These are phyloP conservation scores for Curvularia spicifera DNA, from an alignment of 2,329 filamentous ascomycete species.

Conservation along the genomic window DNA sequence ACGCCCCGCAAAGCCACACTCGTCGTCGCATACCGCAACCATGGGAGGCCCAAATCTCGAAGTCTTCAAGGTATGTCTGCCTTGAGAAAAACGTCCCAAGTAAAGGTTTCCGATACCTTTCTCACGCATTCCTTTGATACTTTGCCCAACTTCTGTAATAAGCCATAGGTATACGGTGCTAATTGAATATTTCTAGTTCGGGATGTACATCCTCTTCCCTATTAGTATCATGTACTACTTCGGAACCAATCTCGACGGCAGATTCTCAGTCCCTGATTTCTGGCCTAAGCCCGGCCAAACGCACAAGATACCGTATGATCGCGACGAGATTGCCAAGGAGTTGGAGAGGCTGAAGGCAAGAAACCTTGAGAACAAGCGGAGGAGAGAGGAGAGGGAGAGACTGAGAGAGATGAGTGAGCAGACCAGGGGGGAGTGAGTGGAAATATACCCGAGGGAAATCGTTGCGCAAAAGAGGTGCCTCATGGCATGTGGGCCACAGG, in stretches of 20 bases:
- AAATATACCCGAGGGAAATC: not conserved
- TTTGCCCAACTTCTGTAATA: not conserved
- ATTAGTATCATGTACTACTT: constrained; percentile 99
- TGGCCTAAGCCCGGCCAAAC: constrained; percentile 86
- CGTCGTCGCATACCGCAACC: constrained; percentile 34
- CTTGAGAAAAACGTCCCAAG: not conserved
- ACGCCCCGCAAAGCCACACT: constrained; percentile 1
- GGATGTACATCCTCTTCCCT: constrained; percentile 98
- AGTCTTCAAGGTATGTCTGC: constrained; percentile 78
- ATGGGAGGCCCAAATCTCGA: constrained; percentile 90
- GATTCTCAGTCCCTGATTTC: constrained; percentile 85
- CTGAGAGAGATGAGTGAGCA: constrained; percentile 26
- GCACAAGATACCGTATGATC: constrained; percentile 76
- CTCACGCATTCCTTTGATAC: constrained; percentile 8
- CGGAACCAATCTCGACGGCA: constrained; percentile 91
- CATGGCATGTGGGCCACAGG: not conserved
- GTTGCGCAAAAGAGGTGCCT: not conserved
- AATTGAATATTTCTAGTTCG: constrained; percentile 69
- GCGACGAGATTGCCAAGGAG: constrained; percentile 83
- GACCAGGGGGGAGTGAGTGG: constrained; percentile 19
- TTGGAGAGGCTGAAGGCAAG: constrained; percentile 70
- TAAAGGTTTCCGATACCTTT: not conserved
- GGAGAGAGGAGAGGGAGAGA: constrained; percentile 53
- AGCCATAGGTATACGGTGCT: not conserved
- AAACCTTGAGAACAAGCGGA: constrained; percentile 56